Base-by-base conservation (phyloP, 2,329 filamentous ascomycete species). In the Alternaria rosae region DNA sequence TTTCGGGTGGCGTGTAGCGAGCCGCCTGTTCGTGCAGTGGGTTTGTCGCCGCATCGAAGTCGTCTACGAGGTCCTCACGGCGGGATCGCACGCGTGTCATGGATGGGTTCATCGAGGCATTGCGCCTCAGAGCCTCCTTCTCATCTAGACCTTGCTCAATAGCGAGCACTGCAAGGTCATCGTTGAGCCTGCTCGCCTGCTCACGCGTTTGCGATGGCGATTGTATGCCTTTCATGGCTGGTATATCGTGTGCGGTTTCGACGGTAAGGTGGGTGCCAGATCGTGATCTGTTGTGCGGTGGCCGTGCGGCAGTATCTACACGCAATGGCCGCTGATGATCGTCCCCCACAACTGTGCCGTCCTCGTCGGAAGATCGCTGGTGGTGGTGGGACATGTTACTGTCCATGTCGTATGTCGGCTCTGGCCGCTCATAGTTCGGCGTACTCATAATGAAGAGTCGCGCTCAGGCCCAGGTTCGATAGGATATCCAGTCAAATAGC, bases 41-140 rank as follows among this genome's bases (percentile, higher is more conserved):
- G 55, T 90, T 91, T 4, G 89, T 91, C 21, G 87, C 86, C 47
- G 85, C 83, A 66, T 90, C 88, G 68, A 91, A 90, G 56, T 91
- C 89, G 71, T 91, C 89, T 4, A 90, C 79, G 3, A 85, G 83
- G 20, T 90, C 87, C 1, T 84, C 81, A 10, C 82, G 80, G 42
- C 83, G 82, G 6, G 86, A 87, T 48, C 86, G 82, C 5, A 85
- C 83, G 13, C 83, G 82, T 60, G 81, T 80, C 41, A 88, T 79
- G 3, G 85, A 86, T 25, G 77, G 80, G 5, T 75, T 75, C 42
- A 75, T 71, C 2, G 77, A 78, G 21, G 78, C 60, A 12, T 72
- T 73, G 13, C 77, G 74, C 12, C 79, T 73, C 5, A 77, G 67
- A 15, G 76, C 77, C 21, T 80, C 79, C 11, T 78, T 74, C 60